Evolutionary conservation across 2,329 filamentous ascomycete species (phyloP).

Genomic region (Seiridium unicorne): DNA sequence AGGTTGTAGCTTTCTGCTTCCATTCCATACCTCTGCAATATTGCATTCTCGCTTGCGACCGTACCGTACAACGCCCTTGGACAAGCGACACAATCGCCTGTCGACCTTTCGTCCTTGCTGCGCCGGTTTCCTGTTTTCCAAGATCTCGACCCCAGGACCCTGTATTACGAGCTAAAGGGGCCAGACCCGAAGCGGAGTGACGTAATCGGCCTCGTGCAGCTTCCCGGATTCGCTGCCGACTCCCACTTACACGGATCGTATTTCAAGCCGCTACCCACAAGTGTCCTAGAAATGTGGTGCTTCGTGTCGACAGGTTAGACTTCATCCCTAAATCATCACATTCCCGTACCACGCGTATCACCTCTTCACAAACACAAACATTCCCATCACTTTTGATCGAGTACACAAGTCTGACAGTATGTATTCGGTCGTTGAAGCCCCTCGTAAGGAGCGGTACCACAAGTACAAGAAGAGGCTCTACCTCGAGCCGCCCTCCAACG

Average conservation of each 20-base stretch:
- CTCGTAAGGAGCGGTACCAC: slow-evolving; percentile 29
- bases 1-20: neutral
- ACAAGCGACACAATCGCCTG: neutral
- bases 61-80: neutral
- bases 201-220: neutral
- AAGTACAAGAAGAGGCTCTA: slow-evolving; percentile 40
- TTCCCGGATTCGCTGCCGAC: slow-evolving; percentile 2
- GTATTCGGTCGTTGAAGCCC: slow-evolving; percentile 23
- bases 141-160: slow-evolving; percentile 5
- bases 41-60: neutral
- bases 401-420: slow-evolving; percentile 23
- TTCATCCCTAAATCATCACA: neutral
- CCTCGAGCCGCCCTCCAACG: slow-evolving; percentile 36
- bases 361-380: neutral
- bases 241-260: slow-evolving; percentile 3
- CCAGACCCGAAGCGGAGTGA: slow-evolving; percentile 1
- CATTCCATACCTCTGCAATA: too few relatives aligned
- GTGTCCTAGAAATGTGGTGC: slow-evolving; percentile 6
- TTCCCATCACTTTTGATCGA: neutral
- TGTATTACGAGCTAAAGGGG: slow-evolving; percentile 5
- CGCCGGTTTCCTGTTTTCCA: slow-evolving; percentile 2
- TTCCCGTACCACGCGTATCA: neutral
- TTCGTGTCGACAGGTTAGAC: slow-evolving; percentile 8
- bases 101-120: neutral
- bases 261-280: slow-evolving; percentile 2